Percentiles rank a stretch among this genome's conserved stretches.
Conservation (phyloP, 768 basidiomycete genomes). For the Termitomyces sp. region DNA sequence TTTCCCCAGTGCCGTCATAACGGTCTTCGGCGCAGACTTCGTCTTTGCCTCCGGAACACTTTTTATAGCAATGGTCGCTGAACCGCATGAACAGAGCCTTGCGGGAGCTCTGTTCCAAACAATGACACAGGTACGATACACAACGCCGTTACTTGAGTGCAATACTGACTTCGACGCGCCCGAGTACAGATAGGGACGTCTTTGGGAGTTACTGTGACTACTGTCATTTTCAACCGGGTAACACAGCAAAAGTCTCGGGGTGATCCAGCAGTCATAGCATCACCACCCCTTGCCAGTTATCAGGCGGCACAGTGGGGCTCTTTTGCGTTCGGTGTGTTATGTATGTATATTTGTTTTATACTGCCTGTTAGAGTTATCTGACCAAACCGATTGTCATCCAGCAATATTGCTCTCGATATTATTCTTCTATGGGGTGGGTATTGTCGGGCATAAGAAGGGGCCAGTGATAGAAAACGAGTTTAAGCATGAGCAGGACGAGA, state of each 20-base stretch:
- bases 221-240: conserved; percentile 67
- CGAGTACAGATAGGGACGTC: conserved; percentile 57
- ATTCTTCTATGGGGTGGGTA: conserved; percentile 21
- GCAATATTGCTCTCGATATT: conserved; percentile 17
- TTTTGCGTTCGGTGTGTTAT: conserved; percentile 60
- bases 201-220: conserved; percentile 69
- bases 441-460: conserved; percentile 20
- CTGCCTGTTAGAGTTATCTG: not conserved
- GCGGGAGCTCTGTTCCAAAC: conserved; percentile 79
- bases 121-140: conserved; percentile 57
- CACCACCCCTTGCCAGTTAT: conserved; percentile 48
- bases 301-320: conserved; percentile 63
- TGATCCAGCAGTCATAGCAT: conserved; percentile 24
- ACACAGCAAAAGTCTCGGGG: conserved; percentile 28
- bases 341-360: conserved; percentile 28
- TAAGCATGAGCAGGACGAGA: conserved; percentile 1
- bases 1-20: conserved; percentile 64
- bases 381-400: not conserved
- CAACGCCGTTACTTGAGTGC: not conserved
- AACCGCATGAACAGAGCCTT: conserved; percentile 72
- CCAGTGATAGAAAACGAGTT: not conserved
- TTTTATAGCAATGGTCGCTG: conserved; percentile 67
- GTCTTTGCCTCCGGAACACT: conserved; percentile 72
- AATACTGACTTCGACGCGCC: not conserved
- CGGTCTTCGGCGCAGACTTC: conserved; percentile 78